Evolutionary conservation across 352 stramenopile genomes (phyloP), one percentile per base, ranked within the genome.

Genomic region (Phytopythium sindhum): DNA sequence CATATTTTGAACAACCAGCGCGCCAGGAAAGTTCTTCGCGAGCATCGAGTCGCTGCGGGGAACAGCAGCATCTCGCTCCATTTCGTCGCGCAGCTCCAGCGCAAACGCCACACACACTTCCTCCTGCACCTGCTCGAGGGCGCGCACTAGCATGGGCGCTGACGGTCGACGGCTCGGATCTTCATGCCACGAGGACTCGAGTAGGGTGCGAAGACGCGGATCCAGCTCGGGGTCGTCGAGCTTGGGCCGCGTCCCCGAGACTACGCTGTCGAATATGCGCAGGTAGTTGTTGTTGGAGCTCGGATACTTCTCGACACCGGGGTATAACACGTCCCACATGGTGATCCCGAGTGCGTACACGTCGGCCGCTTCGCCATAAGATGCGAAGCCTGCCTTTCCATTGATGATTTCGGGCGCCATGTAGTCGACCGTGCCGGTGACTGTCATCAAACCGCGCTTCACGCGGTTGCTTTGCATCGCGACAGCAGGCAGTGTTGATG

Each of bases 351-450:
- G 61, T 29, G 77, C 80, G 65, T 89, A 93, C 17, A 93, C 72
- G 31, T 93, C 84, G 21, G 83, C 81, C 12, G 75, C 77, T 70
- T 92, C 81, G 6, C 66, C 78, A 50, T 91, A 92, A 0, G 60
- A 65, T 11, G 74, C 78, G 14, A 77, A n/a, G 8, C 80, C 78
- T 24, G 63, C 74, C 33, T 70, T 64, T 4, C 80, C 78, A 50
- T 87, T 84, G 59, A 93, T 89, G 10, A 93, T 68, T 60, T 93
- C 84, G 0, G 84, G 84, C 11, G 84, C 83, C 83, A 93, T 93
- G 66, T 90, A 90, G 26, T 87, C 73, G 1, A 87, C 78, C 0
- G 84, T 92, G 1, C 84, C 84, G 29, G 81, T 81, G 1, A 92
- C 81, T 14, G 76, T 83, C 75, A 86, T 77, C 12, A 77, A 65